Evolutionary conservation across 257 asterid genomes (phyloP).

Genomic region (Penstemon davidsonii): DNA sequence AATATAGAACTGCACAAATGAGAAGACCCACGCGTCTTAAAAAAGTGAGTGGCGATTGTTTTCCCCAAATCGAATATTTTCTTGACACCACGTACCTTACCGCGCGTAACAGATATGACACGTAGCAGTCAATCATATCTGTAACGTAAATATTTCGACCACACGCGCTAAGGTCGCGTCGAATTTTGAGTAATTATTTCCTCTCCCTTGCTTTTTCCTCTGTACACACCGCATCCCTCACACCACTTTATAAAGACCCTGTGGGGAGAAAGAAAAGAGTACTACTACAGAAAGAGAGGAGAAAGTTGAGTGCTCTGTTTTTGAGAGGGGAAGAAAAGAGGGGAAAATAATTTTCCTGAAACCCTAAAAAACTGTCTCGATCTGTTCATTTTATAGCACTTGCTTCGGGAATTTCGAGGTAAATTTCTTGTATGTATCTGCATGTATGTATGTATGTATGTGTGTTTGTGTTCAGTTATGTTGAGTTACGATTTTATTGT

Average conservation of each 20-base stretch:
- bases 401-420: conserved; percentile 26
- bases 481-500: not conserved
- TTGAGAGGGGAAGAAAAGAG: conserved; percentile 16
- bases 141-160: not conserved
- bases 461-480: conserved; percentile 17
- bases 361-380: conserved; percentile 29
- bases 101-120: conserved; percentile 17
- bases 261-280: conserved; percentile 19
- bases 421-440: not conserved
- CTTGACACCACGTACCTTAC: not conserved
- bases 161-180: conserved; percentile 31
- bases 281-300: conserved; percentile 17
- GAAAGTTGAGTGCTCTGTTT: conserved; percentile 10
- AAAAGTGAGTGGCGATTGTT: not conserved
- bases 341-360: conserved; percentile 17
- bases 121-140: conserved; percentile 17
- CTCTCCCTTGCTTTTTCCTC: conserved; percentile 21
- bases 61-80: conserved; percentile 11
- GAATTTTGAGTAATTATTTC: not conserved
- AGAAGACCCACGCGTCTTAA: conserved; percentile 31
- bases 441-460: not conserved
- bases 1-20: not conserved
- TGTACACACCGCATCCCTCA: conserved; percentile 27
- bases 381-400: conserved; percentile 23
- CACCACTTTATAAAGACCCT: conserved; percentile 30